Evolutionary conservation across 2,329 filamentous ascomycete genomes (phyloP), one percentile per base, ranked within the genome.

Genomic region (Aspergillus sergii): DNA sequence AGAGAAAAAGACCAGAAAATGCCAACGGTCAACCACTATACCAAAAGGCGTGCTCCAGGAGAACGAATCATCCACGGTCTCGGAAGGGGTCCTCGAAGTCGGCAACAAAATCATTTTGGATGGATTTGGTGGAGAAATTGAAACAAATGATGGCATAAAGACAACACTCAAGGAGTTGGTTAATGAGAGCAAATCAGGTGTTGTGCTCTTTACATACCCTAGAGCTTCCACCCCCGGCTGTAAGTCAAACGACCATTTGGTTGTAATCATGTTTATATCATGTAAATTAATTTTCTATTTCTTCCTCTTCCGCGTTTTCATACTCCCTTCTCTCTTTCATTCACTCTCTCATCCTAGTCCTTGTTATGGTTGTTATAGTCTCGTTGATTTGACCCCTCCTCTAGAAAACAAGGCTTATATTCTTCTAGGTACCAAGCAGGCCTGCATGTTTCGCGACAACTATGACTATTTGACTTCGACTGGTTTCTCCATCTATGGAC

Each of bases 181-280:
- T 56, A 90, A 93, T 58, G 86, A 91, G 74, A 96, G 93, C 85
- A 89, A 92, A 80, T 84, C 86, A 41, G 95, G 94, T 30, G 91
- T 98, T 50, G 92, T 97, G 39, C 82, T 98, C 34, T 97, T 99
- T 79, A 97, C 94, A 36, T 98, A 98, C 76, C 95, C 95, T 63
- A 96, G 91, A 81, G 95, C 95, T 14, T 95, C 91, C 32, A 99
- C 95, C 26, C 92, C 93, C 43, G 94, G 94, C 66, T 98, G 94
- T 97, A 88, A 87, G 92, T 78, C n/a, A 21, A 50, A 50, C 39
- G 9, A 53, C 41, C 41, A 59, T 30, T 54, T n/a, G 45, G 58
- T 50, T 50, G 14, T 50, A 16, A 55, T 57, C 12, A 54, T 48
- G 10, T 34, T 50, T 50, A 26, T 53, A 57, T 50, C 23, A 55